phyloP scores from a whole-genome alignment of 192 early-diverging fungal genomes.

The Rhizophlyctis rosea region DNA sequence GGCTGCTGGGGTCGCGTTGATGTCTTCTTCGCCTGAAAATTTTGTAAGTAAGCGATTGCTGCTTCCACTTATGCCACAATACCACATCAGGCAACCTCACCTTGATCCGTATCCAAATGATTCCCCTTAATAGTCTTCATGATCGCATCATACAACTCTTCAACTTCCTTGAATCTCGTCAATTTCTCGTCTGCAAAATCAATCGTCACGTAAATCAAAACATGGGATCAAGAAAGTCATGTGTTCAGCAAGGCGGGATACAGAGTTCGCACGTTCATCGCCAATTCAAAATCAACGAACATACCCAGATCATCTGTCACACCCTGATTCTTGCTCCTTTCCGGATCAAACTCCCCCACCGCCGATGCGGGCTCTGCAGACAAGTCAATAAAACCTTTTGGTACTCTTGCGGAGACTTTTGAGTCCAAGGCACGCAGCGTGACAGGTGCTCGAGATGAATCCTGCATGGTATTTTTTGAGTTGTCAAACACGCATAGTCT shows the following conservation, averaged over 20 bases:
- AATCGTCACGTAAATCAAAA: neutral
- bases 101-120: conserved; percentile 43
- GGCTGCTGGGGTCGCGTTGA: conserved; percentile 39
- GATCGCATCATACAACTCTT: conserved; percentile 58
- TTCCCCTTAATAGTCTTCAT: conserved; percentile 43
- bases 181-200: conserved; percentile 45
- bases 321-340: conserved; percentile 25
- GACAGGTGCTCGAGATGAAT: neutral
- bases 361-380: conserved; percentile 41
- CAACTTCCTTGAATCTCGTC: conserved; percentile 50
- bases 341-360: conserved; percentile 33
- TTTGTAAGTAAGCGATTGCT: neutral
- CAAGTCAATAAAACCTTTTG: conserved; percentile 47
- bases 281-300: neutral
- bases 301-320: conserved; percentile 27
- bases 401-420: conserved; percentile 32
- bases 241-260: conserved; percentile 3
- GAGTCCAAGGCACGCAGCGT: conserved; percentile 34
- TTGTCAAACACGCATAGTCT: too few relatives aligned
- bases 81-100: conserved; percentile 13
- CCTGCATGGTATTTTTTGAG: neutral
- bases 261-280: neutral
- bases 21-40: conserved; percentile 27
- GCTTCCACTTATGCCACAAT: conserved; percentile 1
- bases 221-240: neutral